These are phyloP conservation scores for Colletotrichum costaricense DNA, from an alignment of 2,329 filamentous ascomycete genomes.

Conservation along the genomic window DNA sequence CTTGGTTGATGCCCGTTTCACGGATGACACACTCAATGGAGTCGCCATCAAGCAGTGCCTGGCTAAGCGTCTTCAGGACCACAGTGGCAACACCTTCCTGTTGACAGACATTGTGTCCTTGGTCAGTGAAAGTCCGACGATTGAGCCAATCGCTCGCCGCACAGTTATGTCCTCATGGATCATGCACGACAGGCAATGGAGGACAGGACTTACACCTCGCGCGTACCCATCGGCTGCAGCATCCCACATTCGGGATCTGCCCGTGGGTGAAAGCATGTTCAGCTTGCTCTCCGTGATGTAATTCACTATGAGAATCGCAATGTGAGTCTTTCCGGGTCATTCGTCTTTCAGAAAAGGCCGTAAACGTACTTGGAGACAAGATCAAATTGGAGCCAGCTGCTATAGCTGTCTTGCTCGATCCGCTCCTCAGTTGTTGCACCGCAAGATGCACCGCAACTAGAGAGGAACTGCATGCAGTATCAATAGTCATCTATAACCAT, in stretches of 20 bases:
- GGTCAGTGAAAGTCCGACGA: conserved; percentile 40
- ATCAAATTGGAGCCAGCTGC: conserved; percentile 43
- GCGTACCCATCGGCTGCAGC: conserved; percentile 59
- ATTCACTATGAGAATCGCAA: background rate
- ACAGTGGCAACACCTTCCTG: conserved; percentile 63
- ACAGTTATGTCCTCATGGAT: too few species aligned
- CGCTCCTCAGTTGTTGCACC: conserved; percentile 46
- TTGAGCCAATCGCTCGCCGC: too few species aligned
- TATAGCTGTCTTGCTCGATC: conserved; percentile 43
- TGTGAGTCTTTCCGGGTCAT: too few species aligned
- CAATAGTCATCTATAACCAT: conserved; percentile 48
- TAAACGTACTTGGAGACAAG: background rate
- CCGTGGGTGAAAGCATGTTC: conserved; percentile 49
- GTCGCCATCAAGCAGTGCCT: conserved; percentile 51
- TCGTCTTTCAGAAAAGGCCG: too few species aligned
- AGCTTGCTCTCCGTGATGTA: background rate
- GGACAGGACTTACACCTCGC: background rate
- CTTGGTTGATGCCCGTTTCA: conserved; percentile 38
- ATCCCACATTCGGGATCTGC: conserved; percentile 53
- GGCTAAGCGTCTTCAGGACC: conserved; percentile 57
- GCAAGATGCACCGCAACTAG: conserved; percentile 54
- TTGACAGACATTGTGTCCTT: conserved; percentile 38
- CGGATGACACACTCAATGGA: conserved; percentile 41
- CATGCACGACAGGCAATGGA: too few species aligned
- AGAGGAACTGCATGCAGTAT: conserved; percentile 58